phyloP scores from a whole-genome alignment of 805 yeast species.

The Zygotorulaspora danielsina region DNA sequence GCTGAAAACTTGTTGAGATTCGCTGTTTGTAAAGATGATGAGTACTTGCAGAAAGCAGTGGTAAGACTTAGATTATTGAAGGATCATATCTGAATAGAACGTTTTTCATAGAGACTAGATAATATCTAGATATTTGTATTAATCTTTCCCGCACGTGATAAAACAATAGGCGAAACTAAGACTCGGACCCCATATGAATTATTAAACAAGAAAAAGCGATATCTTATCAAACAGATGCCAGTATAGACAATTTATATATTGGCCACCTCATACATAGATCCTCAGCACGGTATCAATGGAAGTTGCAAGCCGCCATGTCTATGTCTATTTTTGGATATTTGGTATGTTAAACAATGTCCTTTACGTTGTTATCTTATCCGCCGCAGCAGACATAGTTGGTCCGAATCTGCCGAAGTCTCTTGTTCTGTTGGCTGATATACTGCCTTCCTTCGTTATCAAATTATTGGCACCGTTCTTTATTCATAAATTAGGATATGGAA shows the following conservation, averaged over 20 bases:
- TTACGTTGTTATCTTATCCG: conserved; percentile 85
- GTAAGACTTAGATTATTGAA: conserved; percentile 65
- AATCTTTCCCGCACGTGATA: neutral
- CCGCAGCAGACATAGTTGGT: conserved; percentile 91
- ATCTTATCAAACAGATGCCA: too few relatives aligned
- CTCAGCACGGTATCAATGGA: conserved; percentile 3
- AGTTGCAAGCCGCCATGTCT: conserved; percentile 24
- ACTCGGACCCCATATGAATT: too few relatives aligned
- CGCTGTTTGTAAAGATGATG: conserved; percentile 94
- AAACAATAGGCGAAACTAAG: too few relatives aligned
- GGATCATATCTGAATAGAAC: conserved; percentile 46
- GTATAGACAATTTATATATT: too few relatives aligned
- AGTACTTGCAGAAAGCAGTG: conserved; percentile 74
- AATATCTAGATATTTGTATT: neutral
- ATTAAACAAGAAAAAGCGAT: too few relatives aligned
- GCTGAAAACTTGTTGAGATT: conserved; percentile 86
- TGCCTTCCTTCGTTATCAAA: conserved; percentile 76
- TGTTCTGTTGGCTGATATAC: conserved; percentile 78
- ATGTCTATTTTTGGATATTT: conserved; percentile 66
- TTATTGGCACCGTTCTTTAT: conserved; percentile 73
- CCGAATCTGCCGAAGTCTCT: conserved; percentile 76
- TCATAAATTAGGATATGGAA: conserved; percentile 55
- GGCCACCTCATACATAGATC: too few relatives aligned
- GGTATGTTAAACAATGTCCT: conserved; percentile 86
- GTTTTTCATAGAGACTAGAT: too few relatives aligned